phyloP scores from a whole-genome alignment of 495 filamentous ascomycete genomes.

The Aspergillus incahuasiensis region DNA sequence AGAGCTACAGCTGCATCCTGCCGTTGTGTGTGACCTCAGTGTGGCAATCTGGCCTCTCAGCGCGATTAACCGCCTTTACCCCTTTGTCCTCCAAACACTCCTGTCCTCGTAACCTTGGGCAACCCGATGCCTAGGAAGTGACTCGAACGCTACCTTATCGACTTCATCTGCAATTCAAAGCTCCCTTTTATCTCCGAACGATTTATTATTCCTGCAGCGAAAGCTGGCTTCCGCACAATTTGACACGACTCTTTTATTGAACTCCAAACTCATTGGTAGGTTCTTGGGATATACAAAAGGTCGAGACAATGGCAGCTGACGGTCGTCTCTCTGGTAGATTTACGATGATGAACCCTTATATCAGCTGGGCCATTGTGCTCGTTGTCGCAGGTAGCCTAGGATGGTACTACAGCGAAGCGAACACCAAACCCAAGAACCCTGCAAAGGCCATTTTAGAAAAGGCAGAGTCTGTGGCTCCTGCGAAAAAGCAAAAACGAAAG shows the following conservation, averaged over 20 bases:
- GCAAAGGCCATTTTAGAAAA: slow-evolving; percentile 33
- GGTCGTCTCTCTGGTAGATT: slow-evolving; percentile 3
- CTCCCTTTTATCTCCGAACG: background rate
- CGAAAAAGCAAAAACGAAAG: slow-evolving; percentile 44
- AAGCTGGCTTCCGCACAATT: background rate
- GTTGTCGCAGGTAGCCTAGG: slow-evolving; percentile 44
- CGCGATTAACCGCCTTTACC: slow-evolving; percentile 10
- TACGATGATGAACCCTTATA: slow-evolving; percentile 44
- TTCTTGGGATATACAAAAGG: background rate
- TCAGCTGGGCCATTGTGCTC: slow-evolving; percentile 56
- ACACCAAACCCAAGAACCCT: slow-evolving; percentile 32
- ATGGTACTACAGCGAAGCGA: slow-evolving; percentile 43
- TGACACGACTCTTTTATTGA: slow-evolving; percentile 9
- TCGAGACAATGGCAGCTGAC: slow-evolving; percentile 8
- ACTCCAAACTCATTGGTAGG: background rate
- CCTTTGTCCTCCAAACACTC: slow-evolving; percentile 13
- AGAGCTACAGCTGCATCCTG: slow-evolving; percentile 4
- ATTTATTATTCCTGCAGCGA: slow-evolving; percentile 2
- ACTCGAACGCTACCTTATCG: slow-evolving; percentile 8
- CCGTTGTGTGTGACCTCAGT: slow-evolving; percentile 4
- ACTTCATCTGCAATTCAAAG: background rate
- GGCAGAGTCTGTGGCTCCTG: slow-evolving; percentile 24
- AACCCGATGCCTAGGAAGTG: slow-evolving; percentile 16
- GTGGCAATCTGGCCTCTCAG: slow-evolving; percentile 25
- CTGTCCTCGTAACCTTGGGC: slow-evolving; percentile 3